phyloP scores from a whole-genome alignment of 805 yeast genomes.

The Candida sphagnicola region DNA sequence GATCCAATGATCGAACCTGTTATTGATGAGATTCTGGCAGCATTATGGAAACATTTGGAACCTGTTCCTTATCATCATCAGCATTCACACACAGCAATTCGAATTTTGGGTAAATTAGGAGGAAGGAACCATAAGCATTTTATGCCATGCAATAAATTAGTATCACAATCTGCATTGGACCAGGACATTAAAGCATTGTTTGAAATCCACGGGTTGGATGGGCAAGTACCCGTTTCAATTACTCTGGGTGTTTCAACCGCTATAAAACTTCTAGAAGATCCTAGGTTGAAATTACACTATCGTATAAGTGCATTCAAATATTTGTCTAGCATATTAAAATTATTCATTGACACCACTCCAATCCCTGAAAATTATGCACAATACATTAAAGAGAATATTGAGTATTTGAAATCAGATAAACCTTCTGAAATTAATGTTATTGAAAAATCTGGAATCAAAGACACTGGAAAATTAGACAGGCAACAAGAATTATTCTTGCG shows the following conservation, averaged over 20 bases:
- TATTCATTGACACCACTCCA: slow-evolving; percentile 58
- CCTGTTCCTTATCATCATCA: slow-evolving; percentile 95
- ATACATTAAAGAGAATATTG: slow-evolving; percentile 48
- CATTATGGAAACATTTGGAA: slow-evolving; percentile 83
- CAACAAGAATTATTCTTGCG: slow-evolving; percentile 65
- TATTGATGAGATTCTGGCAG: slow-evolving; percentile 88
- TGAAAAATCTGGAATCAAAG: slow-evolving; percentile 42
- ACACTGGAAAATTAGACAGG: slow-evolving; percentile 46
- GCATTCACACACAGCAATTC: slow-evolving; percentile 89
- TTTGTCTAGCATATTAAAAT: slow-evolving; percentile 57
- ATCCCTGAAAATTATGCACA: slow-evolving; percentile 41
- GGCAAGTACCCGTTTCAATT: slow-evolving; percentile 62
- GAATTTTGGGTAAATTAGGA: slow-evolving; percentile 92
- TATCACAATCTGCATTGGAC: slow-evolving; percentile 49
- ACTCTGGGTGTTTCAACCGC: slow-evolving; percentile 85
- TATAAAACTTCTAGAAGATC: slow-evolving; percentile 67
- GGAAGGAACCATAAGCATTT: slow-evolving; percentile 90
- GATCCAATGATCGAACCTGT: slow-evolving; percentile 98
- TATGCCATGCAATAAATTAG: slow-evolving; percentile 67
- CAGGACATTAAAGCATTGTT: slow-evolving; percentile 70
- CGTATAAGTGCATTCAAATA: slow-evolving; percentile 76
- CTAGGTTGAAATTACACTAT: slow-evolving; percentile 58
- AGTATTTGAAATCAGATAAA: slow-evolving; percentile 38
- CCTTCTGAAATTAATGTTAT: slow-evolving; percentile 25
- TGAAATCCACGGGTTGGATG: slow-evolving; percentile 62